A percentile compares a stretch with the other conserved stretches of the same genome.
Evolutionary conservation across 768 basidiomycete genomes (phyloP).

Genomic region (Trametes coccinea): DNA sequence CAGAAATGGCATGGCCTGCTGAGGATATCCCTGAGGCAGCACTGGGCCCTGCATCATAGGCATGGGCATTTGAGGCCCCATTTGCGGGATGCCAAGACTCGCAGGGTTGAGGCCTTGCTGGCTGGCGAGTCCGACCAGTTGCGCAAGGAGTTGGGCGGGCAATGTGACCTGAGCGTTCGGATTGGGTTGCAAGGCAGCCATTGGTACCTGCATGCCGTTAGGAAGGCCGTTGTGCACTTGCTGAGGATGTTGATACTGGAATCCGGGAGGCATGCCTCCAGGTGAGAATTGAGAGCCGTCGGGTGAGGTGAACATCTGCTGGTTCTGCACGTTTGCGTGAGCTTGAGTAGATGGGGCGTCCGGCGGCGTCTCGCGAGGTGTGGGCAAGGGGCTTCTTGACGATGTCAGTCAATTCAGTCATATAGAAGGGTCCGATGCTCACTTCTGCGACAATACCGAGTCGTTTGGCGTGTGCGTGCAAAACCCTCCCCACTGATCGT

Average conservation of each 20-base stretch:
- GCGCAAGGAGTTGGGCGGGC: constrained; percentile 6
- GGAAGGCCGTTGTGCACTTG: not conserved
- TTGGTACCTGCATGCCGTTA: not conserved
- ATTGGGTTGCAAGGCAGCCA: not conserved
- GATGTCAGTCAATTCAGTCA: not conserved
- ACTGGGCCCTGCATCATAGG: constrained; percentile 3
- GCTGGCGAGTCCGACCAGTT: constrained; percentile 3
- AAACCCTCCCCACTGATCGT: constrained; percentile 37
- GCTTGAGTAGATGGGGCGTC: constrained; percentile 1
- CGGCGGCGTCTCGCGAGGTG: constrained; percentile 56
- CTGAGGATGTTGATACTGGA: not conserved
- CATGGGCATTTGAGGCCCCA: constrained; percentile 1
- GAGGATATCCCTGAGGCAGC: not conserved
- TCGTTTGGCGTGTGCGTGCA: constrained; percentile 1
- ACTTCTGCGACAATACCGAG: constrained; percentile 39
- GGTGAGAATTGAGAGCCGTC: not conserved
- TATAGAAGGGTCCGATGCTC: constrained; percentile 35
- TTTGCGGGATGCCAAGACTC: not conserved
- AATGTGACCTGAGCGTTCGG: constrained; percentile 3
- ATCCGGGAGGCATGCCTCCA: not conserved
- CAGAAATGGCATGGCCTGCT: constrained; percentile 3
- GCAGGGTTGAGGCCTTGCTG: constrained; percentile 8
- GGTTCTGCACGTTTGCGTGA: not conserved
- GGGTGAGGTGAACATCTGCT: not conserved
- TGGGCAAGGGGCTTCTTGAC: constrained; percentile 60